phyloP scores from a whole-genome alignment of 345 rosid species.

The Brassica incana region DNA sequence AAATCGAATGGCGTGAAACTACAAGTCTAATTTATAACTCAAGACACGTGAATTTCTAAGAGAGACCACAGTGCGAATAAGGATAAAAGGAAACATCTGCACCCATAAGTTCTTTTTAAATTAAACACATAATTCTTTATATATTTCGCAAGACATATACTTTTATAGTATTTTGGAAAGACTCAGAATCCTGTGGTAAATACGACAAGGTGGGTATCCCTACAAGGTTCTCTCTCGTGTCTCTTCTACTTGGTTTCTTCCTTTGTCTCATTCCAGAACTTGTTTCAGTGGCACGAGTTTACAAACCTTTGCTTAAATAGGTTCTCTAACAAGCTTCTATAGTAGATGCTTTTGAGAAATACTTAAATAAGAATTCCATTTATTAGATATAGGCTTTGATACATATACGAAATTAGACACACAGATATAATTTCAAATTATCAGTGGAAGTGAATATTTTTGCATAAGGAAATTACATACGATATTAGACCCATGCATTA shows the following conservation, averaged over 20 bases:
- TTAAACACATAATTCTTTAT: slow-evolving; percentile 19
- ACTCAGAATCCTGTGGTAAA: slow-evolving; percentile 34
- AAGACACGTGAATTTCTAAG: slow-evolving; percentile 41
- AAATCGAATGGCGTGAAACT: slow-evolving; percentile 41
- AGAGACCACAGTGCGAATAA: slow-evolving; percentile 36
- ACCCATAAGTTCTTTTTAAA: slow-evolving; percentile 39
- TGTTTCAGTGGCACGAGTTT: slow-evolving; percentile 30
- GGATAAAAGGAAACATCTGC: slow-evolving; percentile 43
- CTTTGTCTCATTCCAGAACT: slow-evolving; percentile 37
- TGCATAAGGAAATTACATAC: background rate
- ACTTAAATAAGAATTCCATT: background rate
- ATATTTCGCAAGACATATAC: slow-evolving; percentile 11
- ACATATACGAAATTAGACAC: background rate
- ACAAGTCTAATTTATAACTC: slow-evolving; percentile 33
- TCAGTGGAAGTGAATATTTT: background rate
- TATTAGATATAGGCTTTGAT: background rate
- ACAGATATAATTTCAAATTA: no score
- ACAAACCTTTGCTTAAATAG: slow-evolving; percentile 12
- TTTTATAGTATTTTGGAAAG: slow-evolving; percentile 24
- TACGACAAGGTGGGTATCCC: slow-evolving; percentile 40
- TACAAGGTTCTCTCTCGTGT: slow-evolving; percentile 43
- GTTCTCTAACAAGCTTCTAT: slow-evolving; percentile 11
- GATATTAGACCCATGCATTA: background rate
- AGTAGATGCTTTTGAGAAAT: background rate
- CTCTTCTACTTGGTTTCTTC: slow-evolving; percentile 41